Evolutionary conservation across 2,329 filamentous ascomycete genomes (phyloP), one percentile per base, ranked within the genome.

Genomic region (Parastagonospora avenae): DNA sequence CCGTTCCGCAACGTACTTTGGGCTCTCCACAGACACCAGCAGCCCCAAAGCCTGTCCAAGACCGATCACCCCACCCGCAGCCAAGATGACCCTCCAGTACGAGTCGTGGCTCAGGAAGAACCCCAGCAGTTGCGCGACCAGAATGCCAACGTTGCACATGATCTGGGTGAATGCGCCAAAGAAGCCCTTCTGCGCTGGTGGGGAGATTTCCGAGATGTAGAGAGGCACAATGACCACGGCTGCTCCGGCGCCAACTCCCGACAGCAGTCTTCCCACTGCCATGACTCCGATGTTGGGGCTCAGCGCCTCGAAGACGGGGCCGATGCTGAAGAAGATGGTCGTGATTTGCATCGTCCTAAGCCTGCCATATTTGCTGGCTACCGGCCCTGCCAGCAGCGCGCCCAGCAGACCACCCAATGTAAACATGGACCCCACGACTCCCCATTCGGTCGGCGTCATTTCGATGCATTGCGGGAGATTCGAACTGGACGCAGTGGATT

Each of bases 141-240:
- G 76, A 46, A 99, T 97, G 48, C 94, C 94, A 19, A 92, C 78
- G 67, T 97, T 97, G 78, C 92, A 92, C 74, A 92, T 92, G 67
- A 97, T 87, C 71, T 99, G 93, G 0, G 94, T 97, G 74, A 95
- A 88, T 31, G 81, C 79, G 9, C 85, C 85, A 63, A 96, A 97
- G 56, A 96, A 85, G 4, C 92, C 92, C 47, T 87, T 85, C 59
- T 88, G 83, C 12, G 68, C 70, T 1, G 74, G 74, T 33, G 93
- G 94, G 0, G 92, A 88, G 24, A 97, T 84, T 74, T 99, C 94
- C 39, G 91, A 92, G 62, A 99, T 91, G 78, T 96, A 99, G 15
- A 99, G 84, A 0, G 94, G 94, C 2, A 95, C 92, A 31, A 97
- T 90, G 15, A 99, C 94, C 2, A 94, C 93, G 1, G 92, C 85